Evolutionary conservation across 805 yeast genomes (phyloP).

Genomic region (Komagataella mondaviorum): DNA sequence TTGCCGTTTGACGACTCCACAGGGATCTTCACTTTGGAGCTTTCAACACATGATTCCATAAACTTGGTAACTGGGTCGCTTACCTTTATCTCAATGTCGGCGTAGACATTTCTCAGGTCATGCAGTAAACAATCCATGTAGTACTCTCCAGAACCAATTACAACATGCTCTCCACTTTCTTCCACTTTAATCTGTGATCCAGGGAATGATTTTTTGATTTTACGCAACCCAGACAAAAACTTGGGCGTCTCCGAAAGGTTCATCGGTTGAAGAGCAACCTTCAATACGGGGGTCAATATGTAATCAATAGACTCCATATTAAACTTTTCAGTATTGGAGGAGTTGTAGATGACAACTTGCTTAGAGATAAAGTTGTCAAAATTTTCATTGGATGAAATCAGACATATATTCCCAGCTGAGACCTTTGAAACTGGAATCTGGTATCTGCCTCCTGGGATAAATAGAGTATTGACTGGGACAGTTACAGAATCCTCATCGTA

Average conservation of each 20-base stretch:
- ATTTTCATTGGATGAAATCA: slow-evolving; percentile 39
- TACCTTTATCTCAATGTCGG: slow-evolving; percentile 59
- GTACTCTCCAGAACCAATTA: slow-evolving; percentile 78
- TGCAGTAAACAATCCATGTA: slow-evolving; percentile 74
- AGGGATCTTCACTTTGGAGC: slow-evolving; percentile 56
- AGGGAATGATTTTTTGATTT: slow-evolving; percentile 47
- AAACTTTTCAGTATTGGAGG: slow-evolving; percentile 1
- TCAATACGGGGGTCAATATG: slow-evolving; percentile 47
- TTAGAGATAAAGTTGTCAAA: slow-evolving; percentile 42
- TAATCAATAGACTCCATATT: slow-evolving; percentile 23
- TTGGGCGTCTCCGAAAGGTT: slow-evolving; percentile 69
- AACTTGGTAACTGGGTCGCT: slow-evolving; percentile 78
- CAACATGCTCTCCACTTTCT: slow-evolving; percentile 77
- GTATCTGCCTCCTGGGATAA: slow-evolving; percentile 61
- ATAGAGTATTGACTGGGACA: slow-evolving; percentile 27
- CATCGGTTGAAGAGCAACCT: slow-evolving; percentile 73
- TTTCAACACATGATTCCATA: slow-evolving; percentile 59
- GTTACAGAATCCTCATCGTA: slow-evolving; percentile 35
- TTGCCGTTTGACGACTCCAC: slow-evolving; percentile 41
- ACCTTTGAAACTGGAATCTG: slow-evolving; percentile 38
- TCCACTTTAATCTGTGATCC: slow-evolving; percentile 62
- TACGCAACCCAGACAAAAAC: slow-evolving; percentile 56
- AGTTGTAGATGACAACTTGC: slow-evolving; percentile 40
- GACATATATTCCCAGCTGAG: slow-evolving; percentile 52
- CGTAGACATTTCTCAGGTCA: slow-evolving; percentile 54